Conservation (phyloP, 257 asterid species). For the Ocimum tenuiflorum region DNA sequence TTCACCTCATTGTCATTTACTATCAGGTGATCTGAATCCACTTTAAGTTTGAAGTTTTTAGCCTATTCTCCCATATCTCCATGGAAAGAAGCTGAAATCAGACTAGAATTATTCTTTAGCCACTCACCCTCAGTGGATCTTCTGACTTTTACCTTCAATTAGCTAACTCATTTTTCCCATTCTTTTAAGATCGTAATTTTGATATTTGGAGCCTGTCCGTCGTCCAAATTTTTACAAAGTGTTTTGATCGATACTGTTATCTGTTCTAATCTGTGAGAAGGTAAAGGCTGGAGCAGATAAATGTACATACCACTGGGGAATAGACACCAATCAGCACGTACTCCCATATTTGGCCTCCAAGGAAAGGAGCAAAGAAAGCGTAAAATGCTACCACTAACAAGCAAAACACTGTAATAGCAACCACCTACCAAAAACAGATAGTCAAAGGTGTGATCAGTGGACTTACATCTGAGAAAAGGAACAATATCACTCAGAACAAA, state of each 20-base stretch:
- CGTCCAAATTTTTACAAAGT: neutral
- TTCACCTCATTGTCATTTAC: no score
- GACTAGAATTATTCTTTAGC: neutral
- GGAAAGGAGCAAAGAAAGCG: constrained; percentile 95
- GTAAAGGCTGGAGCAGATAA: constrained; percentile 10
- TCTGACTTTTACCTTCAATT: neutral
- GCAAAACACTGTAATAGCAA: constrained; percentile 88
- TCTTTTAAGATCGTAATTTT: neutral
- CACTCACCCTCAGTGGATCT: neutral
- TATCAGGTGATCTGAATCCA: no score
- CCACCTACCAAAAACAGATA: constrained; percentile 47
- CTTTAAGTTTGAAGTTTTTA: no score
- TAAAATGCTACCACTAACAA: constrained; percentile 83
- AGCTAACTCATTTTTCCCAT: neutral
- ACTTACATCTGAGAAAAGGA: neutral
- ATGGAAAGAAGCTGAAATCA: neutral
- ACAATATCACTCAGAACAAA: constrained; percentile 10
- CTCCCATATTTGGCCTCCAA: constrained; percentile 86
- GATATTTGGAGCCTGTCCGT: neutral
- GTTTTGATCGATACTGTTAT: neutral
- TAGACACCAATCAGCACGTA: constrained; percentile 60
- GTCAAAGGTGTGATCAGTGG: neutral
- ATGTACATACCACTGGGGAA: constrained; percentile 83
- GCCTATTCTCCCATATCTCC: no score
- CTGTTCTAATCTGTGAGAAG: neutral